Base-by-base conservation (phyloP, 805 yeast genomes). In the Ogataea nakhonphanomensis region DNA sequence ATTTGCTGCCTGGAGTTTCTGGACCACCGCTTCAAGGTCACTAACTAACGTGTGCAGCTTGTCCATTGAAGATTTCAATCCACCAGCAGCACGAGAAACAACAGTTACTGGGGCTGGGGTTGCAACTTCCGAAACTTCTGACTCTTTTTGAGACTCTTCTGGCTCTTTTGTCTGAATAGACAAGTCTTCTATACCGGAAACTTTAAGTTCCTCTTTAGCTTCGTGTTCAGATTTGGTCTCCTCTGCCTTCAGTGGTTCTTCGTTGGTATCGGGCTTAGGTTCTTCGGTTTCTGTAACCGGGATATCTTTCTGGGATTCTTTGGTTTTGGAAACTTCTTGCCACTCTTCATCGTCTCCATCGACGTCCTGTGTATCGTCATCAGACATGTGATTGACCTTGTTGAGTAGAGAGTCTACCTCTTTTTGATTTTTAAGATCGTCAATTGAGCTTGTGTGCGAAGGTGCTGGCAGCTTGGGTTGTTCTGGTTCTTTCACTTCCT, bases 21-120 rank as follows among this genome's bases (percentile, higher is more conserved):
- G 53, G 32, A 85, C 73, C 31, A 79, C 76, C 0, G 63, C 40
- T 57, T 84, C 89, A 33, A 85, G 68, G 22, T 70, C 66, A 3
- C 67, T 65, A 14, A 82, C 88, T 25, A 85, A 61, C 2, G 64
- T 43, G 5, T 84, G 77, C 39, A 85, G 66, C 47, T 74, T 81
- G 48, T 82, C 91, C 24, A 84, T 81, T 1, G 88, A 78, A 8
- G 77, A 82, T 53, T 82, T 82, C 44, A 85, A 68, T 0, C 89
- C 84, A 24, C 84, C 71, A 13, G 85, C 77, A 21, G 73, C 70
- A 22, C 33, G 36, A 11, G 43, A 21, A 23, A 67, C 25, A 20
- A 21, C 55, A 12, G 60, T 43, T 9, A 54, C 37, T 12, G 57
- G 32, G 9, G 53, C 45, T 11, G 51, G n/a, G 4, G 51, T 15